Percentiles rank a stretch among this genome's conserved stretches.
phyloP scores from a whole-genome alignment of 192 early-diverging fungal genomes.

The Coemansia sp. region DNA sequence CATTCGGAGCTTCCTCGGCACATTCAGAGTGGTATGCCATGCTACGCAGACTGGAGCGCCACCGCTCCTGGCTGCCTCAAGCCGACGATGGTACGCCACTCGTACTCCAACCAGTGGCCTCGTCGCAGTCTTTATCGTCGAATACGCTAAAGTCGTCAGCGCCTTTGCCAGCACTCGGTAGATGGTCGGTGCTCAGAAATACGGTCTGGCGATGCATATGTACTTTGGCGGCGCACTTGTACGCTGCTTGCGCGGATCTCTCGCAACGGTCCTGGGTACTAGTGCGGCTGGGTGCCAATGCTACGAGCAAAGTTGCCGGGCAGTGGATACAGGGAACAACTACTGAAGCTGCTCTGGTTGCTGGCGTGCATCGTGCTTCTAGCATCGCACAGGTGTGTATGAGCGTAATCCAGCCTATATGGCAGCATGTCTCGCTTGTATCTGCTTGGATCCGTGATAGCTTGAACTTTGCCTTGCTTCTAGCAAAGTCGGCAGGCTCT shows the following conservation, averaged over 20 bases:
- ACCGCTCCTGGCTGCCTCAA: conserved; percentile 34
- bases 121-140: background rate
- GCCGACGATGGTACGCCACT: conserved; percentile 50
- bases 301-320: background rate
- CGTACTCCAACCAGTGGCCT: conserved; percentile 13
- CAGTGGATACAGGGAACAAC: background rate
- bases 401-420: background rate
- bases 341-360: background rate
- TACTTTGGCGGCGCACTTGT: background rate
- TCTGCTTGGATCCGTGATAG: background rate
- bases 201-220: background rate
- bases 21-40: conserved; percentile 52
- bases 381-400: background rate
- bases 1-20: conserved; percentile 10
- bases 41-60: conserved; percentile 37
- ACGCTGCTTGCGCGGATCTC: background rate
- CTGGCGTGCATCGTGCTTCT: background rate
- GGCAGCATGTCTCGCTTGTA: conserved; percentile 1
- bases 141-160: background rate
- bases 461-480: conserved; percentile 4
- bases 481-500: background rate
- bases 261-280: conserved; percentile 8
- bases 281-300: background rate
- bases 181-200: background rate
- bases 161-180: background rate